Base-by-base conservation (phyloP, 805 yeast genomes). In the Yamadazyma akitaensis region DNA sequence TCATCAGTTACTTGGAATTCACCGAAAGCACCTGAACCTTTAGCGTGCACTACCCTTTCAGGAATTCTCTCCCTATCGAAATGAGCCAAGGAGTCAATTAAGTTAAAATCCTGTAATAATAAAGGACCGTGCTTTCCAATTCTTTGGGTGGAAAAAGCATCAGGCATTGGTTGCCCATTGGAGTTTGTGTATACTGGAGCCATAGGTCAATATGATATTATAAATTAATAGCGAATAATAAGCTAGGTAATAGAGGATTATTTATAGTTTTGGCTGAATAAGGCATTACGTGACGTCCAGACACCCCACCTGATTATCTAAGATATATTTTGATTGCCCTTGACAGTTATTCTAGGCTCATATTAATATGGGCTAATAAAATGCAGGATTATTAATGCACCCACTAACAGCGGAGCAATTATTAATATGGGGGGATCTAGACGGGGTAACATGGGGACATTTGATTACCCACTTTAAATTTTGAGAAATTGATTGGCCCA, bases 11-110 rank as follows among this genome's bases (percentile, higher is more conserved):
- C 91, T 65, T 86, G 95, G 63, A 89, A 89, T 54, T 75, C 78
- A 54, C 96, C 96, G 63, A 75, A 87, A 9, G 96, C 96, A 61
- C 96, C 96, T 12, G 91, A 85, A 56, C 96, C 96, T 64, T 88
- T 88, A 45, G 96, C 96, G 62, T 88, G 96, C 31, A 89, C 96
- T 47, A 88, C 96, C 68, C 96, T 77, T 71, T 89, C 96, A 11
- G 96, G 96, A 53, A 88, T 85, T 67, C 96, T 75, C 68, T 88
- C 96, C 56, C 96, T 77, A 69, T 87, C 95, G 59, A 88, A 88
- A 65, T 88, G 96, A 17, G 96, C 91, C 47, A 88, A 67, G 2
- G 88, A 77, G 59, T 88, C 96, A 57, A 88, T 76, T 67, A 88
- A 70, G 62, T 82, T 82, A 69, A 85, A 84, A 64, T 88, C 96